A percentile compares a stretch with the other conserved stretches of the same genome.
Evolutionary conservation across 2,329 filamentous ascomycete species (phyloP).

Genomic region (Paraphaeosphaeria minitans): DNA sequence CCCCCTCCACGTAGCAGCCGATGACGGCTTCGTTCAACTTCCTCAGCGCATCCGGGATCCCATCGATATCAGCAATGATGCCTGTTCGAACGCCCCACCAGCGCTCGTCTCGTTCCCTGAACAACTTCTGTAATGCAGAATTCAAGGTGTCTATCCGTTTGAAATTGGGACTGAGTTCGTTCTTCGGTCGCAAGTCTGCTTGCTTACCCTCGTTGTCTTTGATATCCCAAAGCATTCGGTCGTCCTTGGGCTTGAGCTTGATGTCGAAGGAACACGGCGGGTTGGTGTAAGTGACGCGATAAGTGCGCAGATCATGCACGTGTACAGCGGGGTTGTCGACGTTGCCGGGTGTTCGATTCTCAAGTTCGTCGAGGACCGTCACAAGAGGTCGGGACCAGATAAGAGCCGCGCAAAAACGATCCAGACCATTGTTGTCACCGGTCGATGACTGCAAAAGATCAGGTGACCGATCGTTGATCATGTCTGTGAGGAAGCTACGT

Average conservation of each 20-base stretch:
- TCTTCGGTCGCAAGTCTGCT: conserved; percentile 29
- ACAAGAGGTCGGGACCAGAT: conserved; percentile 68
- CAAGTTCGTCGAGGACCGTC: conserved; percentile 64
- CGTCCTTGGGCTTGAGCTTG: conserved; percentile 36
- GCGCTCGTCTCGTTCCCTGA: conserved; percentile 32
- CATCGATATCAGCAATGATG: conserved; percentile 44
- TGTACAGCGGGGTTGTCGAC: conserved; percentile 40
- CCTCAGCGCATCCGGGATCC: conserved; percentile 42
- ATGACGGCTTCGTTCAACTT: conserved; percentile 47
- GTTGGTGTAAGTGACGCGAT: conserved; percentile 48
- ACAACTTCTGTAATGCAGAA: conserved; percentile 42
- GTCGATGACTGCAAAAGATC: conserved; percentile 62
- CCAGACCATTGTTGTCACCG: conserved; percentile 54
- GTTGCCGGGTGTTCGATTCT: conserved; percentile 52
- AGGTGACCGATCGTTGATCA: conserved; percentile 64
- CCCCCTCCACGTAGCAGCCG: conserved; percentile 37
- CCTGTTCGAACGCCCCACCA: conserved; percentile 49
- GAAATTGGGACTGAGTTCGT: conserved; percentile 34
- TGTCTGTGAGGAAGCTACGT: conserved; percentile 61
- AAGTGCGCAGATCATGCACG: conserved; percentile 41
- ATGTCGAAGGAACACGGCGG: conserved; percentile 50
- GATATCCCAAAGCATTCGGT: conserved; percentile 46
- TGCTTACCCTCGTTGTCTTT: conserved; percentile 37
- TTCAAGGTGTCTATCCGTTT: conserved; percentile 36
- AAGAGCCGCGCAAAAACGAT: conserved; percentile 63